phyloP scores from a whole-genome alignment of 106 monocot genomes.

The Dendrobium catenatum region DNA sequence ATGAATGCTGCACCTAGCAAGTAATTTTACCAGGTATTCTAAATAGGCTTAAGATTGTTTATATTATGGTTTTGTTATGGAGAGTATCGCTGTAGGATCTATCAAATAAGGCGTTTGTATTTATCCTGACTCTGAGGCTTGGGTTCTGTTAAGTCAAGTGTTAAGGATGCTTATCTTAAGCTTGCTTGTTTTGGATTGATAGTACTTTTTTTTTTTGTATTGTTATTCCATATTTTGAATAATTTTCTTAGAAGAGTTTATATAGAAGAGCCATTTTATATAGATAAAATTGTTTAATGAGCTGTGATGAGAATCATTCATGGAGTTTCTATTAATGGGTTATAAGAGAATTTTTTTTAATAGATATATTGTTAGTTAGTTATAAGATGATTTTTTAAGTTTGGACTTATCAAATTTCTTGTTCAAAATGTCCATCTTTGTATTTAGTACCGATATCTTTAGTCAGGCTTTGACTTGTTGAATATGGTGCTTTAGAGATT shows the following conservation, averaged over 20 bases:
- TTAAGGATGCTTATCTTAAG: not conserved
- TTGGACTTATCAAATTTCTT: no score
- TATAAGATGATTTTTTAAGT: no score
- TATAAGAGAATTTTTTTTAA: no score
- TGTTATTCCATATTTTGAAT: not conserved
- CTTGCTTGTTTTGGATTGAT: not conserved
- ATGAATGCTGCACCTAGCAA: constrained; percentile 2
- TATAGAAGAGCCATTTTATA: not conserved
- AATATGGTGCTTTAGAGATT: no score
- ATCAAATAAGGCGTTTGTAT: not conserved
- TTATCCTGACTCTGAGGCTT: not conserved
- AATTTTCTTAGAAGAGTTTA: not conserved
- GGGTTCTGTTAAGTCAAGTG: not conserved
- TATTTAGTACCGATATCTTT: no score
- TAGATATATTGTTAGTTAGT: no score
- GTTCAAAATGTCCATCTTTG: no score
- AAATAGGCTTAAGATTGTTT: not conserved
- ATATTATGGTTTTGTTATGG: not conserved
- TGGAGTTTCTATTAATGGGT: no score
- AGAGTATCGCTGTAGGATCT: not conserved
- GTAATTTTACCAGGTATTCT: not conserved
- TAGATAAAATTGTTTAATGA: not conserved
- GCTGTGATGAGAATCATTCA: not conserved
- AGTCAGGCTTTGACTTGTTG: no score
- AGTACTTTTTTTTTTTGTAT: not conserved